These are phyloP conservation scores for Fusarium ambrosium DNA, from an alignment of 2,329 filamentous ascomycete genomes.

Conservation along the genomic window DNA sequence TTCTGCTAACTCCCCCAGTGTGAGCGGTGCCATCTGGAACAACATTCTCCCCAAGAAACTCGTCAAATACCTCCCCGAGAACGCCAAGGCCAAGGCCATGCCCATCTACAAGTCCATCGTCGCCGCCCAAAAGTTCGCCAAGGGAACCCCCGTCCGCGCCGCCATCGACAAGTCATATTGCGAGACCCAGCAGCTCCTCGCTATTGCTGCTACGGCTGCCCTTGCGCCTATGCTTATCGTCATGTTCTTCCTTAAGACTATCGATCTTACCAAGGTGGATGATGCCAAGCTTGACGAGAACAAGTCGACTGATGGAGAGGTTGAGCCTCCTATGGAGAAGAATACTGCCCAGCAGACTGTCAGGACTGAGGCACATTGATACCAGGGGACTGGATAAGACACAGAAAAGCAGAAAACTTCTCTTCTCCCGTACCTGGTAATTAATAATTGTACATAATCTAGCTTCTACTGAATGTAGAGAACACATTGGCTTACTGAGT, in stretches of 20 bases:
- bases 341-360: not conserved
- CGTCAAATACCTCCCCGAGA: conserved; percentile 35
- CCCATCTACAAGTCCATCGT: conserved; percentile 50
- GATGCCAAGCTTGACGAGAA: conserved; percentile 30
- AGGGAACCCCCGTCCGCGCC: conserved; percentile 35
- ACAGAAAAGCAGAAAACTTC: not conserved
- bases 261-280: conserved; percentile 40
- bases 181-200: conserved; percentile 46
- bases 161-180: conserved; percentile 47
- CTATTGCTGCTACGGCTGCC: conserved; percentile 43
- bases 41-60: conserved; percentile 47
- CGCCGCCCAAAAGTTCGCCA: conserved; percentile 42
- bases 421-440: not conserved
- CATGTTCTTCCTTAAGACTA: conserved; percentile 46
- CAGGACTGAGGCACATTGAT: conserved; percentile 7
- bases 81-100: conserved; percentile 39
- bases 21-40: conserved; percentile 55
- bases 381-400: not conserved
- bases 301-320: conserved; percentile 3
- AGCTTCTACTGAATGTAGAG: not conserved
- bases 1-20: conserved; percentile 35
- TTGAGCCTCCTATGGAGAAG: not conserved
- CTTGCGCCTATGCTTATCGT: conserved; percentile 44
- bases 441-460: not conserved
- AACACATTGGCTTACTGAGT: not conserved